Evolutionary conservation across 768 basidiomycete genomes (phyloP).

Genomic region (Mycena capillaripes): DNA sequence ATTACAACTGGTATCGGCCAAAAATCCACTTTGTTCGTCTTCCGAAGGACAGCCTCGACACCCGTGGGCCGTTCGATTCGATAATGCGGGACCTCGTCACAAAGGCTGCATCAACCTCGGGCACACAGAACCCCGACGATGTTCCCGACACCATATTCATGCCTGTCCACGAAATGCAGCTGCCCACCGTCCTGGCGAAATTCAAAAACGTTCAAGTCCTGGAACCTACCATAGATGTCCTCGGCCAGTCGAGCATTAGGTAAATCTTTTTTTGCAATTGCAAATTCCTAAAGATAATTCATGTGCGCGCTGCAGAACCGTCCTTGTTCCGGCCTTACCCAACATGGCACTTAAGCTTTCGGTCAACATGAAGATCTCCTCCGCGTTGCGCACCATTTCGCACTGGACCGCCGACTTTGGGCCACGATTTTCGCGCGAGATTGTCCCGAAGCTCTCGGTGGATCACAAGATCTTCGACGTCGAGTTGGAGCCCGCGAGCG

Average conservation of each 20-base stretch:
- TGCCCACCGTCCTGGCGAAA: slow-evolving; percentile 58
- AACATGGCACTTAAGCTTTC: slow-evolving; percentile 64
- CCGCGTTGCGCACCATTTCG: slow-evolving; percentile 69
- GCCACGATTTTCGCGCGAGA: slow-evolving; percentile 65
- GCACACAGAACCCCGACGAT: slow-evolving; percentile 43
- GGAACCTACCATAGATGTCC: slow-evolving; percentile 54
- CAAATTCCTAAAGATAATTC: background rate
- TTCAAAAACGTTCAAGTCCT: slow-evolving; percentile 59
- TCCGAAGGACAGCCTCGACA: slow-evolving; percentile 50
- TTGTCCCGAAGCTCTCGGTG: slow-evolving; percentile 63
- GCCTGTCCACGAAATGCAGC: slow-evolving; percentile 69
- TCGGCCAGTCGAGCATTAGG: slow-evolving; percentile 70
- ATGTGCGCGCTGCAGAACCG: slow-evolving; percentile 53
- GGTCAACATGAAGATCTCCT: slow-evolving; percentile 71
- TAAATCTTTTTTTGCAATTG: slow-evolving; percentile 37
- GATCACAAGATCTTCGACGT: slow-evolving; percentile 58
- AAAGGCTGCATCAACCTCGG: slow-evolving; percentile 49
- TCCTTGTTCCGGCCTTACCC: slow-evolving; percentile 60
- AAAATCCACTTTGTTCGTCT: slow-evolving; percentile 63
- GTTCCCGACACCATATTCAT: slow-evolving; percentile 51
- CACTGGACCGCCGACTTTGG: slow-evolving; percentile 71
- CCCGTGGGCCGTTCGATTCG: slow-evolving; percentile 60
- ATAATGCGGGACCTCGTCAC: slow-evolving; percentile 49
- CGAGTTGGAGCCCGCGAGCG: slow-evolving; percentile 65
- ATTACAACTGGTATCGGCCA: slow-evolving; percentile 70